These are phyloP conservation scores for Selaginella moellendorffii DNA, from an alignment of 75 land plant genomes.

Conservation along the genomic window DNA sequence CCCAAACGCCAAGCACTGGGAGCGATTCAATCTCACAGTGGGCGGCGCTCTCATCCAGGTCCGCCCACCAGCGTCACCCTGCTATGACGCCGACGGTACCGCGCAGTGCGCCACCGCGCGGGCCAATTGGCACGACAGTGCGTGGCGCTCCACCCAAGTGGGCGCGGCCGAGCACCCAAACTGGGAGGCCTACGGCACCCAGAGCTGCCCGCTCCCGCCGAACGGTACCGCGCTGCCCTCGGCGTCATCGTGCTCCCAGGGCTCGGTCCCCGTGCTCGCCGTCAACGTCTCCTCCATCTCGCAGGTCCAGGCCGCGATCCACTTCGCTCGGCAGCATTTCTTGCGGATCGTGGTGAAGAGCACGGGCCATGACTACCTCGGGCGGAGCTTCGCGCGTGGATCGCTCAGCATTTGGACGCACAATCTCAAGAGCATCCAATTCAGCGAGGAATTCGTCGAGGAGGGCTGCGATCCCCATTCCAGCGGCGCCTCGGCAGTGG, in stretches of 20 bases:
- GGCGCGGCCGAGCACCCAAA: not conserved
- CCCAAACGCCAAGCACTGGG: not conserved
- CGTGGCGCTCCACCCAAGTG: not conserved
- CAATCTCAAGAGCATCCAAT: not conserved
- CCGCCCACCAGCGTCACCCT: not conserved
- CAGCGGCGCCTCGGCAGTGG: not conserved
- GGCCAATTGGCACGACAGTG: not conserved
- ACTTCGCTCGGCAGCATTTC: not conserved
- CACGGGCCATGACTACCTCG: constrained; percentile 3
- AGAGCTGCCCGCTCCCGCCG: not conserved
- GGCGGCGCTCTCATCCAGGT: not conserved
- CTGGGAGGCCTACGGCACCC: not conserved
- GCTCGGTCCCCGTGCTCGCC: not conserved
- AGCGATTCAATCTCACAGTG: not conserved
- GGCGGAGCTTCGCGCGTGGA: not conserved
- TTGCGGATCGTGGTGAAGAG: not conserved
- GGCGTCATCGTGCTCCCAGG: not conserved
- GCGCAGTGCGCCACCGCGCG: not conserved
- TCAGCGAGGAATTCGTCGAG: not conserved
- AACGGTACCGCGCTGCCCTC: not conserved
- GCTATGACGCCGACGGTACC: not conserved
- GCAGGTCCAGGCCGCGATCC: not conserved
- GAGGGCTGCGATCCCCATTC: not conserved
- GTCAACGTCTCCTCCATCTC: not conserved
- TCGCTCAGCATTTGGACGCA: constrained; percentile 5